Conservation (phyloP, 2,329 filamentous ascomycete species). For the Colletotrichum musicola region DNA sequence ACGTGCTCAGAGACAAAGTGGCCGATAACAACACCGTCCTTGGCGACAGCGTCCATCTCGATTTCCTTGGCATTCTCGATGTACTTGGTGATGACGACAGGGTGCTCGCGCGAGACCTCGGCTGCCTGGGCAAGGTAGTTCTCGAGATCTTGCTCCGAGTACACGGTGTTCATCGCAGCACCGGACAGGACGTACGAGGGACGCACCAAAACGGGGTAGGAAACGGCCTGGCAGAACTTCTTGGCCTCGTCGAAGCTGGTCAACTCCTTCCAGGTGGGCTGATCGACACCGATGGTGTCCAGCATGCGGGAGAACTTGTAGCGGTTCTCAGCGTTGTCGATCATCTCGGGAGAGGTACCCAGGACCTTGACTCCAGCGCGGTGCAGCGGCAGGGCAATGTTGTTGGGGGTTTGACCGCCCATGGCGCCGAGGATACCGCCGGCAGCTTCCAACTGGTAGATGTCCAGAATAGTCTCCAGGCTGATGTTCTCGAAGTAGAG, state of each 20-base stretch:
- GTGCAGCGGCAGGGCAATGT: slow-evolving; percentile 91
- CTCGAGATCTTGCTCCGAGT: slow-evolving; percentile 92
- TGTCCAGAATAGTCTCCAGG: slow-evolving; percentile 90
- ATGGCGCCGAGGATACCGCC: slow-evolving; percentile 92
- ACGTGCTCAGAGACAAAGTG: slow-evolving; percentile 99
- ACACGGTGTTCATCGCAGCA: slow-evolving; percentile 99
- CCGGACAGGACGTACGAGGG: slow-evolving; percentile 97
- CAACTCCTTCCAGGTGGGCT: slow-evolving; percentile 97
- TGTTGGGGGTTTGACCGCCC: slow-evolving; percentile 98
- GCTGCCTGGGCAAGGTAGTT: slow-evolving; percentile 90
- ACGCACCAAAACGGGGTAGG: slow-evolving; percentile 93
- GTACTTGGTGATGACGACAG: slow-evolving; percentile 99
- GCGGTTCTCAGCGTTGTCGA: slow-evolving; percentile 95
- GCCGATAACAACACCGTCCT: slow-evolving; percentile 88
- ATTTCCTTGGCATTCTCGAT: slow-evolving; percentile 99
- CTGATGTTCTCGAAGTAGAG: slow-evolving; percentile 98
- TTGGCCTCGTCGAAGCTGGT: slow-evolving; percentile 94
- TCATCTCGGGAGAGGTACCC: slow-evolving; percentile 98
- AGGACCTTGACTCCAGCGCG: slow-evolving; percentile 92
- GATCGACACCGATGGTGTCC: slow-evolving; percentile 93
- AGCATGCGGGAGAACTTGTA: slow-evolving; percentile 99
- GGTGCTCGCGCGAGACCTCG: slow-evolving; percentile 94
- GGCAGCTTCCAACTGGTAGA: slow-evolving; percentile 88
- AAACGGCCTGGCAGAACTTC: slow-evolving; percentile 87
- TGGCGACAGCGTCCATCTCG: slow-evolving; percentile 98